These are phyloP conservation scores for Suhomyces sp. DNA, from an alignment of 805 yeast genomes.

Conservation along the genomic window DNA sequence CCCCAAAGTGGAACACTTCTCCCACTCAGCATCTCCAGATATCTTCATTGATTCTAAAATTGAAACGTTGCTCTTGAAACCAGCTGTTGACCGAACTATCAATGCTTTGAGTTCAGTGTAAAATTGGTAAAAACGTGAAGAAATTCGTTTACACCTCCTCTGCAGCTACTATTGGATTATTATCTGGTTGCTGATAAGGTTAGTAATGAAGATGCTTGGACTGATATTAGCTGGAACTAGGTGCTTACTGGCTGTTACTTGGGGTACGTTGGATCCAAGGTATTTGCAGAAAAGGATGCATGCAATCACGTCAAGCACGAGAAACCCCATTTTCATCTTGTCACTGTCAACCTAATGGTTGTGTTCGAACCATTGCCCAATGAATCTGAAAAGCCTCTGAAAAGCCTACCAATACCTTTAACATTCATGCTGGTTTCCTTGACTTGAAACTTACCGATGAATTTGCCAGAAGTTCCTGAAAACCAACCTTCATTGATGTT, in stretches of 20 bases:
- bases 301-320: conserved; percentile 14
- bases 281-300: conserved; percentile 18
- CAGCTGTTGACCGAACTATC: conserved; percentile 16
- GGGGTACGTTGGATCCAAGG: conserved; percentile 32
- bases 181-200: conserved; percentile 19
- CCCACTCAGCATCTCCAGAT: conserved; percentile 20
- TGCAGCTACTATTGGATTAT: conserved; percentile 11
- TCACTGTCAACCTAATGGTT: conserved; percentile 53
- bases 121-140: conserved; percentile 12
- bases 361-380: conserved; percentile 61
- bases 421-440: conserved; percentile 37
- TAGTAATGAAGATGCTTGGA: conserved; percentile 50
- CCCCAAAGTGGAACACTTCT: conserved; percentile 16
- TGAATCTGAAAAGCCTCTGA: no score
- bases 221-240: conserved; percentile 51
- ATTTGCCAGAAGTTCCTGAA: conserved; percentile 20
- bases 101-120: conserved; percentile 16
- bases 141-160: conserved; percentile 18
- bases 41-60: conserved; percentile 11
- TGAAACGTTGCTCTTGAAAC: conserved; percentile 14
- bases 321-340: conserved; percentile 37
- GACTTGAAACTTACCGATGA: conserved; percentile 19
- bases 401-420: conserved; percentile 34
- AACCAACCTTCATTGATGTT: conserved; percentile 33
- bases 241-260: conserved; percentile 35